A percentile compares a stretch with the other conserved stretches of the same genome.
Conservation (phyloP, 2,329 filamentous ascomycete genomes). For the Clarireedia homoeocarpa region DNA sequence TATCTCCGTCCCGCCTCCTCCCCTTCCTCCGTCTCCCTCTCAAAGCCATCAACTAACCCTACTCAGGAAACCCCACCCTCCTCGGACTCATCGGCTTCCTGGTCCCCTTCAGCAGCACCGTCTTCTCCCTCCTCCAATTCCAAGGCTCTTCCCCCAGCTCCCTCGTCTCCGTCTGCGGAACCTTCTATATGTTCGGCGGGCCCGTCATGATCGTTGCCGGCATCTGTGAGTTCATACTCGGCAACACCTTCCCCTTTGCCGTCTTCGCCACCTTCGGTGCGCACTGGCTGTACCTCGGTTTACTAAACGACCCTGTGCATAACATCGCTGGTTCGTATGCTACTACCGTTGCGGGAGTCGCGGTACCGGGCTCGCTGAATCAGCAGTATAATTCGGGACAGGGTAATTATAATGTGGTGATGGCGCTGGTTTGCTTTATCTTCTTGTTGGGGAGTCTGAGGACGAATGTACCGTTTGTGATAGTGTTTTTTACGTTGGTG, state of each 20-base stretch:
- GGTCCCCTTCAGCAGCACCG: conserved; percentile 6
- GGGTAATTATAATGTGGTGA: conserved; percentile 12
- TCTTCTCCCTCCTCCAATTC: conserved; percentile 13
- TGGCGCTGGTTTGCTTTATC: conserved; percentile 7
- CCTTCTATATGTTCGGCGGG: conserved; percentile 13
- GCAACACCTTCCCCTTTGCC: conserved; percentile 13
- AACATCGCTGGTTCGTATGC: conserved; percentile 61
- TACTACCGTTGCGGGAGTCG: neutral
- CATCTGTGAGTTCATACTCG: conserved; percentile 14
- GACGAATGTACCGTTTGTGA: conserved; percentile 13
- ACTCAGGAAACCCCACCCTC: conserved; percentile 1
- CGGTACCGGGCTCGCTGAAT: neutral
- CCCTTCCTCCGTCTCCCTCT: neutral
- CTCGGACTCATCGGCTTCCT: conserved; percentile 11
- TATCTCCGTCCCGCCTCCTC: no score
- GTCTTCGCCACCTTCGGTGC: conserved; percentile 12
- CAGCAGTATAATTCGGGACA: conserved; percentile 12
- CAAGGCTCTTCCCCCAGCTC: conserved; percentile 8
- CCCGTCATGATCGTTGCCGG: conserved; percentile 13
- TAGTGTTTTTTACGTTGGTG: conserved; percentile 10
- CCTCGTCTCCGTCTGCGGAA: conserved; percentile 1
- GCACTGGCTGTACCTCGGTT: conserved; percentile 11
- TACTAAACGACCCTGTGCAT: conserved; percentile 49
- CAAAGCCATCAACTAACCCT: neutral
- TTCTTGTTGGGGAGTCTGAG: conserved; percentile 11